phyloP scores from a whole-genome alignment of 1,284 basidiomycete genomes.

The Tylopilus orsonianus region DNA sequence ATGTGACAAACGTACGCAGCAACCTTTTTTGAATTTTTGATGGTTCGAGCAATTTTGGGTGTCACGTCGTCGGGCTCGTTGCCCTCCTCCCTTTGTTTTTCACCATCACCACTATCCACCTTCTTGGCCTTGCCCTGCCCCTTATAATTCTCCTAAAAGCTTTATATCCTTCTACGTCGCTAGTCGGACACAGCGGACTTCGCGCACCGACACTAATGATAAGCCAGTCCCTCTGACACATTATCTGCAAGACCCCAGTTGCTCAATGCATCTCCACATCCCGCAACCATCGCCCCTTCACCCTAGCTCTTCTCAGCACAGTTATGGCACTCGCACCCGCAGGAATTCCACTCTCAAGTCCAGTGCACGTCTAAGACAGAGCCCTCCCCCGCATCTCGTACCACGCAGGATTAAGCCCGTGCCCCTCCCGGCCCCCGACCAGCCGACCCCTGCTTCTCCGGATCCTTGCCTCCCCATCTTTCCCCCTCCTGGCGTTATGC shows the following conservation, averaged over 20 bases:
- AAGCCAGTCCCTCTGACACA: slow-evolving; percentile 19
- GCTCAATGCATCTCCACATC: slow-evolving; percentile 36
- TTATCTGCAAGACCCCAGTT: slow-evolving; percentile 22
- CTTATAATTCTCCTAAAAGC: slow-evolving; percentile 26
- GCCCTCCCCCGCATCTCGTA: slow-evolving; percentile 31
- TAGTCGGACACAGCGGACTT: slow-evolving; percentile 38
- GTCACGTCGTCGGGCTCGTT: slow-evolving; percentile 33
- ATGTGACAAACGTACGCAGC: slow-evolving; percentile 34
- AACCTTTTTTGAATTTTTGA: slow-evolving; percentile 38
- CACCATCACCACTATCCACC: slow-evolving; percentile 35
- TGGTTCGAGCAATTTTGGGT: slow-evolving; percentile 33
- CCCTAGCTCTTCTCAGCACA: slow-evolving; percentile 22
- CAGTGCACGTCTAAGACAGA: slow-evolving; percentile 47
- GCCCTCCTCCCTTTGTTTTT: slow-evolving; percentile 39
- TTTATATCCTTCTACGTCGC: slow-evolving; percentile 31
- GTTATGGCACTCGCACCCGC: slow-evolving; percentile 57
- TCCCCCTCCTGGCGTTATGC: slow-evolving; percentile 58
- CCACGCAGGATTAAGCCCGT: slow-evolving; percentile 41
- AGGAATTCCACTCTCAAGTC: slow-evolving; percentile 53
- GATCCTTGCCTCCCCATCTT: slow-evolving; percentile 38
- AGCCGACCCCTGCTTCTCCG: slow-evolving; percentile 12
- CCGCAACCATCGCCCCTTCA: slow-evolving; percentile 18
- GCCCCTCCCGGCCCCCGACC: slow-evolving; percentile 23
- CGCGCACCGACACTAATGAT: slow-evolving; percentile 22
- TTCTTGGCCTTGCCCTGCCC: slow-evolving; percentile 29